phyloP scores from a whole-genome alignment of 1,284 basidiomycete genomes.

The Fomes fomentarius region DNA sequence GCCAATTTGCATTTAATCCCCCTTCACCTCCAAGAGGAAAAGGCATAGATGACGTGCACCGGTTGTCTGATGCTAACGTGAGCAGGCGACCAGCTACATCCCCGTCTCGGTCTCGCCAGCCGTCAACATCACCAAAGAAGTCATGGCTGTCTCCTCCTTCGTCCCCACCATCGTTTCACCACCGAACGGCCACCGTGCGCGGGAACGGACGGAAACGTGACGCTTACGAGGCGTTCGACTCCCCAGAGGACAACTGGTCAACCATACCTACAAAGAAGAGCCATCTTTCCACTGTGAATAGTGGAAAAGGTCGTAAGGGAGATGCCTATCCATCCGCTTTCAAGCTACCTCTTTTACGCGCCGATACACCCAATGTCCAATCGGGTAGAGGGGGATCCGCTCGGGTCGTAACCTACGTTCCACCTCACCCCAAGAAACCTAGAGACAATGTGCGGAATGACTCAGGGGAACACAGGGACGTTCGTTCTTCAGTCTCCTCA shows the following conservation, averaged over 20 bases:
- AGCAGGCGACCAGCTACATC: not conserved
- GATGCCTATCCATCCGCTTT: not conserved
- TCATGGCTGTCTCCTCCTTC: not conserved
- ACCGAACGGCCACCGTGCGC: not conserved
- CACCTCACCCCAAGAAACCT: slow-evolving; percentile 11
- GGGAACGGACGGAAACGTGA: slow-evolving; percentile 9
- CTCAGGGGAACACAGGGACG: no score
- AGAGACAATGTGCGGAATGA: no score
- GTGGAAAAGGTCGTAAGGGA: not conserved
- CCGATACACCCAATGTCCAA: no score
- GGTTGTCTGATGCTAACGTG: not conserved
- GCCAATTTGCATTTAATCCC: slow-evolving; percentile 1
- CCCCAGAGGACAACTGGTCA: slow-evolving; percentile 19
- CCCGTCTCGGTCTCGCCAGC: not conserved
- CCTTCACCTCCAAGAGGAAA: not conserved
- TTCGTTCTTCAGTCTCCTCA: no score
- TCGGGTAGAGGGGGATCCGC: no score
- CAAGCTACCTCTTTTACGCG: no score
- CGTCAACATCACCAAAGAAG: not conserved
- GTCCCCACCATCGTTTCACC: not conserved
- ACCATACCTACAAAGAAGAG: slow-evolving; percentile 15
- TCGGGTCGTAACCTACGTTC: slow-evolving; percentile 9
- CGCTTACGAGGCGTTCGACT: slow-evolving; percentile 20
- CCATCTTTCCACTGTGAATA: not conserved
- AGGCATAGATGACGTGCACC: not conserved